Base-by-base conservation (phyloP, 495 filamentous ascomycete species). In the Xylaria palmicola region DNA sequence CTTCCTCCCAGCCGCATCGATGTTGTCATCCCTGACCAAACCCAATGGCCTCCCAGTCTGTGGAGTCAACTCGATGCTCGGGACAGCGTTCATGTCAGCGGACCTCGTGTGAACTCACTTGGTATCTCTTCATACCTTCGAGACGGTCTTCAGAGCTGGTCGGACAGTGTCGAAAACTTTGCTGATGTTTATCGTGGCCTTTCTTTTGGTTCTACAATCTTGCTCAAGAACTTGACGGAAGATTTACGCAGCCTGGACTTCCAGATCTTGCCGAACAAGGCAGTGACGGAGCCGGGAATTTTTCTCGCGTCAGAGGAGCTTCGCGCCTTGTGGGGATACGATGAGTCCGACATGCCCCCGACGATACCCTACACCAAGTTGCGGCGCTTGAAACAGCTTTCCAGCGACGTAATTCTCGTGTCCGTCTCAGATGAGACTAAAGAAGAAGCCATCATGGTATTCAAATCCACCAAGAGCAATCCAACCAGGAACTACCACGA, bases 401-500 rank as follows among this genome's bases (percentile, higher is more conserved):
- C 32, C 32, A 36, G 32, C 32, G 32, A 36, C 6, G 13, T 36
- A 6, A 36, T 36, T 36, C 32, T 36, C 32, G 32, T 36, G 32
- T 36, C 32, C 32, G 32, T 36, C 6, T 36, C 32, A 36, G 32
- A 36, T 36, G 32, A 36, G 32, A 36, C 32, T 36, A 36, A 36
- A 36, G 32, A 36, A 36, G 32, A 36, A 36, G 32, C 32, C 32
- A 13, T 36, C 13, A 36, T 36, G 32, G 32, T 36, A 36, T 36
- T 36, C 32, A 36, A 36, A 13, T 36, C 32, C 32, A 36, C 32
- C 32, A 36, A 13, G 32, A 36, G 32, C 32, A 36, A 36, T 36
- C 32, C 32, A 13, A 13, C 32, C 32, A 36, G 13, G 13, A 36
- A 6, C 32, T 77, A 77, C 63, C 68, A 75, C 52, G 74, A 77